phyloP scores from a whole-genome alignment of 116 monocot genomes.

The Thalassia testudinum region DNA sequence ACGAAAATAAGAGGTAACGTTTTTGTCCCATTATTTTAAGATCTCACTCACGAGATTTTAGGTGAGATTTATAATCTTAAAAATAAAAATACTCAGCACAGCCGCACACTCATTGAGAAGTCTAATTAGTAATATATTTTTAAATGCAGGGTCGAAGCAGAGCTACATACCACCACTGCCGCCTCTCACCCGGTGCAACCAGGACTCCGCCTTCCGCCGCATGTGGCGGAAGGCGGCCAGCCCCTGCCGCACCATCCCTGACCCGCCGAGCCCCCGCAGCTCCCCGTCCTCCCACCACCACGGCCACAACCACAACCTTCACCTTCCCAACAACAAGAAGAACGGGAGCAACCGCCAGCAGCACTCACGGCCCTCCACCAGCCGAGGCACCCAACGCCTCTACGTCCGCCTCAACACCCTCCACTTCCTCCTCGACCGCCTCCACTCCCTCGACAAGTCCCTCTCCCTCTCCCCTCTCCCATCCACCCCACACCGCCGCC shows the following conservation, averaged over 20 bases:
- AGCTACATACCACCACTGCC: constrained; percentile 71
- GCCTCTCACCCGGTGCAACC: constrained; percentile 86
- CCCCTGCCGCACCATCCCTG: constrained; percentile 23
- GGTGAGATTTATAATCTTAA: no score
- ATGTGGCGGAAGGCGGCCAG: constrained; percentile 47
- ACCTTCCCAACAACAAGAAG: no score
- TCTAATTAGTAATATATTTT: neutral
- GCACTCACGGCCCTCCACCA: constrained; percentile 66
- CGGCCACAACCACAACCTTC: no score
- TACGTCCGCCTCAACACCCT: constrained; percentile 96
- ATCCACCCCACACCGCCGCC: constrained; percentile 4
- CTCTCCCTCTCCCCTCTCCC: constrained; percentile 22
- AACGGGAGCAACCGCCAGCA: constrained; percentile 8
- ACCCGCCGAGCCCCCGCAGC: neutral
- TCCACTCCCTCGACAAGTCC: constrained; percentile 64
- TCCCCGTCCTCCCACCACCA: constrained; percentile 9
- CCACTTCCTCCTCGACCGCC: constrained; percentile 59
- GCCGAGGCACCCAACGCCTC: constrained; percentile 83
- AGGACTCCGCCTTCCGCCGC: constrained; percentile 50
- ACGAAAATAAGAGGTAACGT: no score
- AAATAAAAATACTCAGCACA: no score
- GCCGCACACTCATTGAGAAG: neutral
- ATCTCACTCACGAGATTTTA: no score
- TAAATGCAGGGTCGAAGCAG: constrained; percentile 46
- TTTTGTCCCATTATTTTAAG: no score